Percentiles rank a stretch among this genome's conserved stretches.
phyloP scores from a whole-genome alignment of 208 protist species.

The Trypanosoma melophagium region DNA sequence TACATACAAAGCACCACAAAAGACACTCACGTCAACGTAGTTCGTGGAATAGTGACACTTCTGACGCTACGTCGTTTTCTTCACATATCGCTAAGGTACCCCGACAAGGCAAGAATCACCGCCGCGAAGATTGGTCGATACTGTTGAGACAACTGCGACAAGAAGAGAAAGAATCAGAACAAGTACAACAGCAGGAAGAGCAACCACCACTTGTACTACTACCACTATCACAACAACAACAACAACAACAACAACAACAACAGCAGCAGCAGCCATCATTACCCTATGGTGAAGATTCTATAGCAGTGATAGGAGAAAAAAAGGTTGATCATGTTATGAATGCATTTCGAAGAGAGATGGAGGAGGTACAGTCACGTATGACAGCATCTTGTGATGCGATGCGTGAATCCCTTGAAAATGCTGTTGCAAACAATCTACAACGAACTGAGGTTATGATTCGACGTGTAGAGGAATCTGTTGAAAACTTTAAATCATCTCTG shows the following conservation, averaged over 20 bases:
- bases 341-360: conserved; percentile 1
- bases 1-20: too few relatives aligned
- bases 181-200: not conserved
- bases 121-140: not conserved
- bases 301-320: not conserved
- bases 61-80: too few relatives aligned
- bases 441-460: conserved; percentile 7
- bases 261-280: not conserved
- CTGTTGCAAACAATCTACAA: conserved; percentile 5
- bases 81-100: too few relatives aligned
- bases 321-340: not conserved
- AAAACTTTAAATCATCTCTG: conserved; percentile 4
- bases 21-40: too few relatives aligned
- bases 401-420: conserved; percentile 9
- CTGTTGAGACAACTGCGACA: not conserved
- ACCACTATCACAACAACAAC: not conserved
- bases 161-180: not conserved
- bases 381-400: conserved; percentile 1
- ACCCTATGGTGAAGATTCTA: not conserved
- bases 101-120: not conserved
- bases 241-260: not conserved
- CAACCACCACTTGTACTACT: not conserved
- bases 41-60: too few relatives aligned
- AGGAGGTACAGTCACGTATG: conserved; percentile 12
- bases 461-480: conserved; percentile 6